Conservation (phyloP, 1,139 yeast genomes). For the Yamadazyma blattariae region DNA sequence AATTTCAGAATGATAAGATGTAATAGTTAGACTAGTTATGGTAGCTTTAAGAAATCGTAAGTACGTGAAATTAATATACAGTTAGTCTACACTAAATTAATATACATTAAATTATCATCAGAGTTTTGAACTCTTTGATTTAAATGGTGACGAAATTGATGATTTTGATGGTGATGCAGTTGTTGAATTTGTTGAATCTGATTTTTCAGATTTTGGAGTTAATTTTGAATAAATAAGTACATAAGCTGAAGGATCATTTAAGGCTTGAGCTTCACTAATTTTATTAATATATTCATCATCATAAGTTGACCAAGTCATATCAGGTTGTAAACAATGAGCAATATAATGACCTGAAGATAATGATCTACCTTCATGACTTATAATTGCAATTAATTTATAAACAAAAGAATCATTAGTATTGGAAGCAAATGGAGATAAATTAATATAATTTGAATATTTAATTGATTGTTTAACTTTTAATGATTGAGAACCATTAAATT, state of each 20-base stretch:
- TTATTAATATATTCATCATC: conserved; percentile 87
- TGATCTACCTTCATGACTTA: conserved; percentile 93
- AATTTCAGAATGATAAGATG: no score
- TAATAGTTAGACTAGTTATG: no score
- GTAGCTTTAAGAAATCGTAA: no score
- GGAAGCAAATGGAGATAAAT: conserved; percentile 63
- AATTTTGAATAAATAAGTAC: conserved; percentile 78
- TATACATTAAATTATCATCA: no score
- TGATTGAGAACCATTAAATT: conserved; percentile 72
- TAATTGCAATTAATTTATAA: conserved; percentile 79
- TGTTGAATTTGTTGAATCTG: neutral
- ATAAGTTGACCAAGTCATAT: conserved; percentile 87
- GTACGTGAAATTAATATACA: no score
- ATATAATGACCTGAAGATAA: conserved; percentile 92
- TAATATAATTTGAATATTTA: conserved; percentile 72
- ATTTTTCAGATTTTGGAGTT: conserved; percentile 50
- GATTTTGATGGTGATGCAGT: neutral
- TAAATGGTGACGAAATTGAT: neutral
- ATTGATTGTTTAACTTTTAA: conserved; percentile 88
- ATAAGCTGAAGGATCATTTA: conserved; percentile 85
- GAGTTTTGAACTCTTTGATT: no score
- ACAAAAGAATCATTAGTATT: conserved; percentile 42
- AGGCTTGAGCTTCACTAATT: conserved; percentile 69
- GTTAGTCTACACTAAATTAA: no score
- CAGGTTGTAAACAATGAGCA: conserved; percentile 89